Evolutionary conservation across 306 rosid genomes (phyloP), one percentile per base, ranked within the genome.

Genomic region (Sophora flavescens): DNA sequence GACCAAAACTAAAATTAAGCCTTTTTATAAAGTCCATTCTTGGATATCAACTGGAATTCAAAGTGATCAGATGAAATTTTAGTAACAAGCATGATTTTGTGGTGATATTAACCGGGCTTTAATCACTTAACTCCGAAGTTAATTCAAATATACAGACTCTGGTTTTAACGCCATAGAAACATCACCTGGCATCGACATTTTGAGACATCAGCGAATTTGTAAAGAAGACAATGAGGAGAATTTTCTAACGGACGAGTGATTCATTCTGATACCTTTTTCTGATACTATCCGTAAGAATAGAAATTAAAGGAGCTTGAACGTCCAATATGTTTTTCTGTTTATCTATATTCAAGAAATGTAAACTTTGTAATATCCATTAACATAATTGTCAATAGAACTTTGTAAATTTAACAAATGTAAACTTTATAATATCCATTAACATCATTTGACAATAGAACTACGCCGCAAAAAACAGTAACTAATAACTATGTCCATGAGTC

Each of bases 401-500:
- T 22, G 22, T 60, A 22, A 60, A 42, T 54, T 33, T 68, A 65
- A 74, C 26, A 68, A 63, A 50, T 58, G 76, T 39, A 81, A 58
- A 73, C 81, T 58, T 54, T 51, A 8, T 47, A 47, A 30, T 30
- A 30, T 30, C 32, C 32, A 30, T 2, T 30, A 30, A 41, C 78
- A 58, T 32, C 63, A 74, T 56, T 56, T 53, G 14, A 57, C 22
- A 44, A 48, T 26, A 42, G 78, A 63, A 69, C 79, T 36, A 26
- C 3, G 35, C 75, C 60, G 16, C 77, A 30, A 48, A 13, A 32
- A 59, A 63, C 45, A 54, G 65, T 65, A 64, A 18, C n/a, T n/a
- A n/a, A n/a, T n/a, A n/a, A n/a, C 4, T 35, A 36, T 71, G 71
- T 57, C 77, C n/a, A 22, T n/a, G 60, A 76, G 36, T 50, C 83